Percentiles rank a stretch among this genome's conserved stretches.
Evolutionary conservation across 306 rosid genomes (phyloP).

Genomic region (Argentina anserina): DNA sequence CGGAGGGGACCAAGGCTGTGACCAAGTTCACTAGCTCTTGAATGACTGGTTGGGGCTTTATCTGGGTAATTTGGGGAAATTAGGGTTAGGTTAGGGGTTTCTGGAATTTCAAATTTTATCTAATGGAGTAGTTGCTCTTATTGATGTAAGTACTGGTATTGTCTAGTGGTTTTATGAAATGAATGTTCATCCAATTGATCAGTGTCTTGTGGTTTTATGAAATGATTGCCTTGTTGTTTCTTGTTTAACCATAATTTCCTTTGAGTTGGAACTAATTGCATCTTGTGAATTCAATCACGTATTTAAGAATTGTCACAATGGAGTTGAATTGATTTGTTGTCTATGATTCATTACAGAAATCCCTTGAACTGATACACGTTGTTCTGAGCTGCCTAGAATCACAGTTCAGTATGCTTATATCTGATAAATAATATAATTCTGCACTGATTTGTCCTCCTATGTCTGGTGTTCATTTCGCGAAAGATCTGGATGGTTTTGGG

Average conservation of each 20-base stretch:
- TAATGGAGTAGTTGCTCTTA: neutral
- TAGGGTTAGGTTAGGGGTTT: neutral
- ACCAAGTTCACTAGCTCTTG: constrained; percentile 69
- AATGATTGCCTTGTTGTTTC: too few relatives aligned
- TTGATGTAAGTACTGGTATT: neutral
- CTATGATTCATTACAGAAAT: neutral
- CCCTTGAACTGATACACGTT: neutral
- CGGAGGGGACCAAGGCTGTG: constrained; percentile 77
- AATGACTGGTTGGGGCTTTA: neutral
- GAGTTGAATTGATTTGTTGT: neutral
- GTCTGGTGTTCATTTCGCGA: neutral
- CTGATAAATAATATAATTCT: neutral
- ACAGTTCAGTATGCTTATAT: neutral
- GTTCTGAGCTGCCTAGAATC: neutral
- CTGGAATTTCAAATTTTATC: neutral
- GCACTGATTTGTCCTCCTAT: neutral
- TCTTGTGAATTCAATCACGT: neutral
- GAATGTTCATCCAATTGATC: neutral
- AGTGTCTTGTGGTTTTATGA: neutral
- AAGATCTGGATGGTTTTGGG: neutral
- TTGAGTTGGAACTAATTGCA: neutral
- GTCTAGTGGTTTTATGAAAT: neutral
- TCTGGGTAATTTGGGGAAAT: neutral
- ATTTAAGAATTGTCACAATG: neutral
- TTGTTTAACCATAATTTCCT: neutral